Evolutionary conservation across 2,329 filamentous ascomycete genomes (phyloP), one percentile per base, ranked within the genome.

Genomic region (Capronia americana): DNA sequence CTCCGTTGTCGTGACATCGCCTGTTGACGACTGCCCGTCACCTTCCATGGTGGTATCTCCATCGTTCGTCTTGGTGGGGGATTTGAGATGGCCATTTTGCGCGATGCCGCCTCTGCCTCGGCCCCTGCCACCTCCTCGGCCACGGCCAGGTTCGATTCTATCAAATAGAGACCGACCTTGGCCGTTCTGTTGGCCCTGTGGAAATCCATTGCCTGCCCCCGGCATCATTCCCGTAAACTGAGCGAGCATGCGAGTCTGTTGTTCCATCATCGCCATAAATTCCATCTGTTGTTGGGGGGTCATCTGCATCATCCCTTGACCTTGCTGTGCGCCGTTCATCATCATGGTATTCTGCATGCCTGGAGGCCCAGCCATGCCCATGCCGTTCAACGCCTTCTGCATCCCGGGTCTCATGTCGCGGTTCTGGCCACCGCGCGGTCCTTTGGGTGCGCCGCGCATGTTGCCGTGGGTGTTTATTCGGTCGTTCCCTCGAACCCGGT

Each of bases 181-280:
- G 74, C 64, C 59, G 50, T 67, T 69, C 75, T 80, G 75, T 71
- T 77, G 71, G 65, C 79, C 79, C 68, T 83, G 83, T 30, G 62
- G 61, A 51, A 70, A 70, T n/a, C 24, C 57, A 71, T 86, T 86
- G 63, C 81, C 85, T 70, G 86, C 80, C 24, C 81, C 83, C 2
- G 84, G 80, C 46, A 80, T 77, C n/a, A 83, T 81, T 54, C 84
- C 82, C 44, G 85, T 85, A 75, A 90, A 82, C 71, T 93, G 90
- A 62, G 88, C 87, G 87, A 97, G 92, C 87, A 96, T 91, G 67
- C 90, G 87, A 57, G 91, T 92, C 75, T 96, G 92, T 75, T 96
- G 91, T 78, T 96, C 92, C 70, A 95, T 86, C 81, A 96, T 86
- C 50, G 88, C 85, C 81, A 91, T 89, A 61, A 92, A 83, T 65